Base-by-base conservation (phyloP, 2,329 filamentous ascomycete genomes). In the Sporothrix euskadiensis region DNA sequence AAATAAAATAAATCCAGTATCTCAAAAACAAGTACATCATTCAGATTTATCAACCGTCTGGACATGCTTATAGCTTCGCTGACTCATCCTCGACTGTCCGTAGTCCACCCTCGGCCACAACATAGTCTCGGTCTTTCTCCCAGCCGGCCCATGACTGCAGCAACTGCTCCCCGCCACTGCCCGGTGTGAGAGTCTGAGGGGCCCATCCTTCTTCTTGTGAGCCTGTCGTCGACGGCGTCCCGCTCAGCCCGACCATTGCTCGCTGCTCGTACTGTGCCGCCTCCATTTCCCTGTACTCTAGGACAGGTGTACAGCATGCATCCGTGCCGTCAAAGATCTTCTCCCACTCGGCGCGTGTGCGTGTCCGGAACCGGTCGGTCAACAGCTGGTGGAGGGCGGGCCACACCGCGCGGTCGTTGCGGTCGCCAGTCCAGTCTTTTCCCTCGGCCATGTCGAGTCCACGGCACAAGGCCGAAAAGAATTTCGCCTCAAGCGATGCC, bases 191-290 rank as follows among this genome's bases (percentile, higher is more conserved):
- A 14, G 59, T 65, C 9, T 44, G 35, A 6, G 39, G 35, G 0
- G 19, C 14, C 59, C 59, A 65, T 1, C 59, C 35, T 12, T 44
- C 19, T 26, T 44, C n/a, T 8, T 9, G n/a, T 6, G 6, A 5
- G 4, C 49, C 6, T 1, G 19, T 7, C 16, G 16, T 44, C 1
- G 57, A 61, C 3, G 57, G 57, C 30, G 57, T 61, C 30, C n/a
- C 57, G 30, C 57, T 61, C 16, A 61, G 30, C 8, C 32, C 59
- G 4, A 65, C 59, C 59, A 65, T 65, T 35, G 59, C 59, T n/a
- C 59, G 59, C n/a, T 65, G 59, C n/a, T 65, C 35, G 35, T 65
- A 65, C 1, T 19, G 59, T 6, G 59, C 59, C 4, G 59, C 59
- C 35, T 65, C 59, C 59, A 65, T 65, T 14, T 65, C 59, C 1